These are phyloP conservation scores for Lolium multiflorum DNA, from an alignment of 176 grass and related monocot genomes.

Conservation along the genomic window DNA sequence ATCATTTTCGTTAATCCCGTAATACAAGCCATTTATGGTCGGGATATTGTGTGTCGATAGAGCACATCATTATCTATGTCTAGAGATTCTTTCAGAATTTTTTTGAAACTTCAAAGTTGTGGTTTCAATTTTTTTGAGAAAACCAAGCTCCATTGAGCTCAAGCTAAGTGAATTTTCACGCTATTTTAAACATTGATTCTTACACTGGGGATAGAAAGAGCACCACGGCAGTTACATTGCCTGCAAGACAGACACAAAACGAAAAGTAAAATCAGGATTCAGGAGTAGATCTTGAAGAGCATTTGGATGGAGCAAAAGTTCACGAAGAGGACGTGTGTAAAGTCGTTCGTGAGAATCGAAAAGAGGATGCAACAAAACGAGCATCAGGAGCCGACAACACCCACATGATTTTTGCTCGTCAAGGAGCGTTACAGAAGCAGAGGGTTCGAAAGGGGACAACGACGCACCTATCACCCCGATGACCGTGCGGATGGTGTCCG, in stretches of 20 bases:
- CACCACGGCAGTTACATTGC: conserved; percentile 87
- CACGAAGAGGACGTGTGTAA: conserved; percentile 6
- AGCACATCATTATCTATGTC: too few species aligned
- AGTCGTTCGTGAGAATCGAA: neutral
- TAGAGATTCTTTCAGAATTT: too few species aligned
- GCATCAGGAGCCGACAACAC: neutral
- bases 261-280: neutral
- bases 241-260: conserved; percentile 47
- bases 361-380: neutral
- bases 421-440: neutral
- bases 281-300: neutral
- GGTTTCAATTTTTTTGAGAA: too few species aligned
- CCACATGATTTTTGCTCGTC: too few species aligned
- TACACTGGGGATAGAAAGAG: conserved; percentile 94
- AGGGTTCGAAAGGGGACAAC: neutral
- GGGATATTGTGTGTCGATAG: too few species aligned
- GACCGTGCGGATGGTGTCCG: conserved; percentile 70
- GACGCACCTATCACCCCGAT: conserved; percentile 74
- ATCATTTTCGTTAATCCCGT: too few species aligned
- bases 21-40: too few species aligned
- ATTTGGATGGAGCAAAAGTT: neutral
- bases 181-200: neutral
- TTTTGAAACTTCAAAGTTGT: too few species aligned
- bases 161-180: too few species aligned
- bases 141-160: neutral